Percentiles rank a stretch among this genome's conserved stretches.
These are phyloP conservation scores for Firmiana major DNA, from an alignment of 345 rosid species.

Conservation along the genomic window DNA sequence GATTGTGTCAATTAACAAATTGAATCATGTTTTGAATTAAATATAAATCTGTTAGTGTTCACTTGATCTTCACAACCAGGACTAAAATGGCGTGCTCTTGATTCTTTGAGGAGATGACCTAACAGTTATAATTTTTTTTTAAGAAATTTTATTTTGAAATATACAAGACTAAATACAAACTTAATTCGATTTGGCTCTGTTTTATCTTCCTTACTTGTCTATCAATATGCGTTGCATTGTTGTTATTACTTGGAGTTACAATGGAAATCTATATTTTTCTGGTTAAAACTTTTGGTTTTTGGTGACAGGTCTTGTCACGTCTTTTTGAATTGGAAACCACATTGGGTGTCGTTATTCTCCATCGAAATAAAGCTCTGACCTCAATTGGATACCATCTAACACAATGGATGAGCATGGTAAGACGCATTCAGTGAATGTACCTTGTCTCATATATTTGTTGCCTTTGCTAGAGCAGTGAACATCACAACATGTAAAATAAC, in stretches of 20 bases:
- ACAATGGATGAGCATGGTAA: slow-evolving; percentile 82
- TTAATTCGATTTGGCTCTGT: neutral
- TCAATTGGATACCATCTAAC: slow-evolving; percentile 66
- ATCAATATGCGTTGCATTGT: neutral
- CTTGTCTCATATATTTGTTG: neutral
- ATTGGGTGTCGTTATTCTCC: slow-evolving; percentile 80
- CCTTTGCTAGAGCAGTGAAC: neutral
- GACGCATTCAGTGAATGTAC: slow-evolving; percentile 2
- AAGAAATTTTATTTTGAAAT: neutral
- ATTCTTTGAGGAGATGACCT: neutral
- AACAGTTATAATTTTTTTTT: neutral
- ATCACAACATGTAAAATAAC: neutral
- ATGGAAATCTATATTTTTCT: slow-evolving; percentile 2
- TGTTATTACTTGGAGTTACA: neutral
- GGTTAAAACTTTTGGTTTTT: slow-evolving; percentile 22
- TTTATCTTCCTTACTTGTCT: neutral
- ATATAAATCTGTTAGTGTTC: neutral
- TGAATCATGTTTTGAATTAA: neutral
- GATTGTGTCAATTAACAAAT: neutral
- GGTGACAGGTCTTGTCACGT: slow-evolving; percentile 64
- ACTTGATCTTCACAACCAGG: neutral
- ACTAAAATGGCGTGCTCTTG: slow-evolving; percentile 2
- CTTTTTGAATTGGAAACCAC: slow-evolving; percentile 95
- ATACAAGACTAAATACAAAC: neutral
- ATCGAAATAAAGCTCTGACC: slow-evolving; percentile 66